Evolutionary conservation across 1,139 yeast genomes (phyloP).

Genomic region (Protomyces inouyei): DNA sequence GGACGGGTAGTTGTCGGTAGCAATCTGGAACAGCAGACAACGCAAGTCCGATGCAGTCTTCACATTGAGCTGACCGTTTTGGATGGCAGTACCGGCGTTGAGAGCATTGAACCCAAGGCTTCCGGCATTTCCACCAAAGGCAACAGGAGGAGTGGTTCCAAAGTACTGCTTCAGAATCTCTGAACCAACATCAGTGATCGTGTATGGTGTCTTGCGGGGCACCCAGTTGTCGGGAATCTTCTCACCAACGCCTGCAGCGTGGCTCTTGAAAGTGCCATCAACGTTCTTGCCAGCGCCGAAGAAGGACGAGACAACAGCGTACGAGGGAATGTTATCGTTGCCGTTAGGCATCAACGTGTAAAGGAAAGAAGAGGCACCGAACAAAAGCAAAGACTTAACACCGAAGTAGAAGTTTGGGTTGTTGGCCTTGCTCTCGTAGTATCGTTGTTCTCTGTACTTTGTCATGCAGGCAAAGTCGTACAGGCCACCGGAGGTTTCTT

Average conservation of each 20-base stretch:
- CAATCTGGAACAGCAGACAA: slow-evolving; percentile 6
- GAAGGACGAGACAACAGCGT: slow-evolving; percentile 4
- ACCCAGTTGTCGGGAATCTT: slow-evolving; percentile 11
- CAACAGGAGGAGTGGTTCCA: slow-evolving; percentile 4
- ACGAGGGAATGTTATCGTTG: slow-evolving; percentile 1
- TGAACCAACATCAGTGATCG: not conserved
- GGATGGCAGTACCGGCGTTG: not conserved
- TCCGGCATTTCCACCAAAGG: slow-evolving; percentile 21
- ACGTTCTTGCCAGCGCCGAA: slow-evolving; percentile 4
- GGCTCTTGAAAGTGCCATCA: not conserved
- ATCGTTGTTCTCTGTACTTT: slow-evolving; percentile 13
- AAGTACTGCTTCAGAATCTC: slow-evolving; percentile 19
- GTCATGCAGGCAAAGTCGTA: slow-evolving; percentile 20
- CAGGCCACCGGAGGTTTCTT: slow-evolving; percentile 5
- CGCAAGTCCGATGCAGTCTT: not conserved
- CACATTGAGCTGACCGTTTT: slow-evolving; percentile 2
- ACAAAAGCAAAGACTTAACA: slow-evolving; percentile 14
- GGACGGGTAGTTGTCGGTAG: slow-evolving; percentile 17
- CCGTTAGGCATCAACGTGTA: slow-evolving; percentile 18
- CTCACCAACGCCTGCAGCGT: slow-evolving; percentile 7
- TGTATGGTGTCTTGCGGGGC: slow-evolving; percentile 15
- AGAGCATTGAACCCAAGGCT: slow-evolving; percentile 8
- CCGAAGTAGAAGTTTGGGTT: slow-evolving; percentile 24
- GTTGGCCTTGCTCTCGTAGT: slow-evolving; percentile 8
- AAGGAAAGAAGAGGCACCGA: slow-evolving; percentile 21